These are phyloP conservation scores for Punica granatum DNA, from an alignment of 345 rosid species.

Conservation along the genomic window DNA sequence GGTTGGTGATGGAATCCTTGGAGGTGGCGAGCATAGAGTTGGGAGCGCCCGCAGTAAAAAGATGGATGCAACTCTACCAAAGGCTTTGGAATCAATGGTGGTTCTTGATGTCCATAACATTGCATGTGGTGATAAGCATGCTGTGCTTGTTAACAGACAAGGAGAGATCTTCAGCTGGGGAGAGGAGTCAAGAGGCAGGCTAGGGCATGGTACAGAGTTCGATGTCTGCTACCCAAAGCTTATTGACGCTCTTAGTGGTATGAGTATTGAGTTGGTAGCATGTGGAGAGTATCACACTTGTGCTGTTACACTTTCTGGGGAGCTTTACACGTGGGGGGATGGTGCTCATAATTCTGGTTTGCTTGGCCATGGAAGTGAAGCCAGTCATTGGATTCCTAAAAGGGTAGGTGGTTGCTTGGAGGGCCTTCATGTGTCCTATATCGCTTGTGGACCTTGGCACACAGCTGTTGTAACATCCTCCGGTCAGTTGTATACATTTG, in stretches of 20 bases:
- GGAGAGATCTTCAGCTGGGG: slow-evolving; percentile 96
- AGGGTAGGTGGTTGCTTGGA: slow-evolving; percentile 54
- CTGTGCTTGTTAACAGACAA: slow-evolving; percentile 65
- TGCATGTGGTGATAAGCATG: slow-evolving; percentile 86
- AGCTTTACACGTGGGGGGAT: slow-evolving; percentile 92
- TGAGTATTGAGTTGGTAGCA: slow-evolving; percentile 59
- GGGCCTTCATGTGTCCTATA: slow-evolving; percentile 37
- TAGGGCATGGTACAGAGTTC: slow-evolving; percentile 68
- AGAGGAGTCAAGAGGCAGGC: slow-evolving; percentile 76
- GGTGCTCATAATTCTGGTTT: slow-evolving; percentile 54
- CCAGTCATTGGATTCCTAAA: slow-evolving; percentile 75
- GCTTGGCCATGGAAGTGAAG: slow-evolving; percentile 79
- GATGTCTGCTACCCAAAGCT: slow-evolving; percentile 57
- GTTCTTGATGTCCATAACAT: slow-evolving; percentile 62
- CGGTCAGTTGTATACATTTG: slow-evolving; percentile 82
- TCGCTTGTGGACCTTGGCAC: slow-evolving; percentile 93
- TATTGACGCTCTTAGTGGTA: slow-evolving; percentile 50
- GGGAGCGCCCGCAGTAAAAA: slow-evolving; percentile 25
- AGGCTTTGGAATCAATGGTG: slow-evolving; percentile 61
- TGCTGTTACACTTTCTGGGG: slow-evolving; percentile 67
- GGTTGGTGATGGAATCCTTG: slow-evolving; percentile 46
- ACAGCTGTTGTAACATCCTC: slow-evolving; percentile 65
- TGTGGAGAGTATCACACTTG: slow-evolving; percentile 89
- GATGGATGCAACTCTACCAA: slow-evolving; percentile 59
- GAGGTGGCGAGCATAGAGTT: slow-evolving; percentile 33